phyloP scores from a whole-genome alignment of 2,329 filamentous ascomycete genomes.

The Xylaria polymorpha region DNA sequence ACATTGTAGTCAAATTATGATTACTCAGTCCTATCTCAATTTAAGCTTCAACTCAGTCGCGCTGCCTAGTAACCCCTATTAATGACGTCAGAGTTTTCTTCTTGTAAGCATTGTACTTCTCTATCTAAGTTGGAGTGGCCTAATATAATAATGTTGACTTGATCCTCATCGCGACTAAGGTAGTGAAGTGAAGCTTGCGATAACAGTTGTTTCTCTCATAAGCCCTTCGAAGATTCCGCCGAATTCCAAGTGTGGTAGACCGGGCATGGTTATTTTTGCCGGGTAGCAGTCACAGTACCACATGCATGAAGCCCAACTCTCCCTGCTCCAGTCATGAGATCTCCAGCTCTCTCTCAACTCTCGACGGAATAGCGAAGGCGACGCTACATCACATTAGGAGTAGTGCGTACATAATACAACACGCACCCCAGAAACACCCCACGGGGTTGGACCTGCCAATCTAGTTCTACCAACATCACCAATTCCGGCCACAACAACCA shows the following conservation, averaged over 20 bases:
- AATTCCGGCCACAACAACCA: too few species aligned
- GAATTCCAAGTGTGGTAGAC: background rate
- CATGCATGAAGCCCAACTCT: too few species aligned
- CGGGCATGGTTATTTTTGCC: too few species aligned
- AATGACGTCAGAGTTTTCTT: background rate
- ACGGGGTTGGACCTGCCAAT: background rate
- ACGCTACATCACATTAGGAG: background rate
- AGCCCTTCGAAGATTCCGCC: background rate
- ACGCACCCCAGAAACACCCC: slow-evolving; percentile 1
- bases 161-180: background rate
- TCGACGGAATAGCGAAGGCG: background rate
- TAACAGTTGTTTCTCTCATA: background rate
- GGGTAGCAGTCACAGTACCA: too few species aligned
- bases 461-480: too few species aligned
- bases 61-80: background rate
- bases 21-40: background rate
- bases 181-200: background rate
- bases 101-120: background rate
- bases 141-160: background rate
- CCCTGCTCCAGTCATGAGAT: background rate
- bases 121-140: background rate
- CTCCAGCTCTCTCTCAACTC: background rate
- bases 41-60: background rate
- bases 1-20: too few species aligned
- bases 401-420: background rate